A percentile compares a stretch with the other conserved stretches of the same genome.
phyloP scores from a whole-genome alignment of 345 rosid genomes.

The Gossypium herbaceum region DNA sequence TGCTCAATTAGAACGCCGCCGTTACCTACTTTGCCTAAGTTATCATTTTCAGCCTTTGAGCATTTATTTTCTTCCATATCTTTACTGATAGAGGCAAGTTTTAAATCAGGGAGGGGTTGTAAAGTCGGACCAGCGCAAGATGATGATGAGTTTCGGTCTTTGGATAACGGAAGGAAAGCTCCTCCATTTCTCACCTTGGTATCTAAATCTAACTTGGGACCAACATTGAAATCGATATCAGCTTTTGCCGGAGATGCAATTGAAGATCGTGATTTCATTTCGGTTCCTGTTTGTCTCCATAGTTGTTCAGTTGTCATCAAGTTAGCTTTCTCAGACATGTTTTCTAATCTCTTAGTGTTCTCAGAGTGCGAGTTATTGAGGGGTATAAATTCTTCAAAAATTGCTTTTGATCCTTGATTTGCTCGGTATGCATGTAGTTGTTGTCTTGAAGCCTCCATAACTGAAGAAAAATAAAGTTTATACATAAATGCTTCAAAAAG shows the following conservation, averaged over 20 bases:
- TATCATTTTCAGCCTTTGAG: slow-evolving; percentile 35
- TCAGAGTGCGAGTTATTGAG: slow-evolving; percentile 49
- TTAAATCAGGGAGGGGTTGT: slow-evolving; percentile 51
- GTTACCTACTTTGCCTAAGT: slow-evolving; percentile 19
- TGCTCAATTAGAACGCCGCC: slow-evolving; percentile 28
- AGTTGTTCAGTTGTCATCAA: slow-evolving; percentile 97
- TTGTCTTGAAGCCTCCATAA: slow-evolving; percentile 80
- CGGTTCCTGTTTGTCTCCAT: slow-evolving; percentile 78
- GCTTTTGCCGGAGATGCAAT: slow-evolving; percentile 35
- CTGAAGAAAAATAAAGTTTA: slow-evolving; percentile 30
- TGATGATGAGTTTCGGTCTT: slow-evolving; percentile 38
- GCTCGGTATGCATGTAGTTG: slow-evolving; percentile 65
- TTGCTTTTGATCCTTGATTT: slow-evolving; percentile 55
- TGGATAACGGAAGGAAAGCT: slow-evolving; percentile 88
- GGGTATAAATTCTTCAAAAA: slow-evolving; percentile 96
- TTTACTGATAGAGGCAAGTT: slow-evolving; percentile 43
- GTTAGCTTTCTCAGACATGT: slow-evolving; percentile 37
- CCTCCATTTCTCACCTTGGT: slow-evolving; percentile 74
- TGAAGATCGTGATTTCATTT: slow-evolving; percentile 34
- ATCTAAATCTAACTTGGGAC: slow-evolving; percentile 59
- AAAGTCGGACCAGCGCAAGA: slow-evolving; percentile 30
- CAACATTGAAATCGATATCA: slow-evolving; percentile 43
- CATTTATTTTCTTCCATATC: slow-evolving; percentile 56
- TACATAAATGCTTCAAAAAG: slow-evolving; percentile 16
- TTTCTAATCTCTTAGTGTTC: slow-evolving; percentile 31